Evolutionary conservation across 768 basidiomycete genomes (phyloP).

Genomic region (Suillus subalutaceus): DNA sequence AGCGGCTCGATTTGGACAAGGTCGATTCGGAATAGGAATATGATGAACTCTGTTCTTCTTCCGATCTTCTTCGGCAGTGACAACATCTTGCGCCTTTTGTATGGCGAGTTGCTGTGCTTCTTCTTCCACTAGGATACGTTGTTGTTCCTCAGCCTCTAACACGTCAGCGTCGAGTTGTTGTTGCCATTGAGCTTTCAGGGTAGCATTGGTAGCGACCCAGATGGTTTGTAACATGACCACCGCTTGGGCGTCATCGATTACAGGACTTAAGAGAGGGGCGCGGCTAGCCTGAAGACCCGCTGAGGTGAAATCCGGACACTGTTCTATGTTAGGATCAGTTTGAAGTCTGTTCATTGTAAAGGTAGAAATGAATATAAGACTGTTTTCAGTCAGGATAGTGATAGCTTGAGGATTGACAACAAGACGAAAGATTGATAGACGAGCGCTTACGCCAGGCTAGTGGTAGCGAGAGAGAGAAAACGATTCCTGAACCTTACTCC

Average conservation of each 20-base stretch:
- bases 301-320: too few relatives aligned
- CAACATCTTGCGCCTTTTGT: neutral
- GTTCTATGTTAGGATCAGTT: too few relatives aligned
- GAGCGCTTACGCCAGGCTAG: too few relatives aligned
- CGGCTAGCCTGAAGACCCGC: fast-evolving
- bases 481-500: too few relatives aligned
- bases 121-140: fast-evolving
- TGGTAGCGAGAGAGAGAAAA: too few relatives aligned
- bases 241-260: too few relatives aligned
- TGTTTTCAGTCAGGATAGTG: too few relatives aligned
- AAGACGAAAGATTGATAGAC: too few relatives aligned
- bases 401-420: too few relatives aligned
- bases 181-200: neutral
- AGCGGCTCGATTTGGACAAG: neutral
- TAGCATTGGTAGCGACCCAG: neutral
- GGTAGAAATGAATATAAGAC: too few relatives aligned
- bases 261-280: fast-evolving
- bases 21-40: neutral
- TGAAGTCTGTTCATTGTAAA: too few relatives aligned
- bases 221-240: neutral
- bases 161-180: fast-evolving
- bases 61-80: neutral
- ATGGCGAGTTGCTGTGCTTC: neutral
- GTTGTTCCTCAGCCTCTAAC: fast-evolving
- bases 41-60: neutral